phyloP scores from a whole-genome alignment of 2,329 filamentous ascomycete species.

The Pyrenochaeta sp. region DNA sequence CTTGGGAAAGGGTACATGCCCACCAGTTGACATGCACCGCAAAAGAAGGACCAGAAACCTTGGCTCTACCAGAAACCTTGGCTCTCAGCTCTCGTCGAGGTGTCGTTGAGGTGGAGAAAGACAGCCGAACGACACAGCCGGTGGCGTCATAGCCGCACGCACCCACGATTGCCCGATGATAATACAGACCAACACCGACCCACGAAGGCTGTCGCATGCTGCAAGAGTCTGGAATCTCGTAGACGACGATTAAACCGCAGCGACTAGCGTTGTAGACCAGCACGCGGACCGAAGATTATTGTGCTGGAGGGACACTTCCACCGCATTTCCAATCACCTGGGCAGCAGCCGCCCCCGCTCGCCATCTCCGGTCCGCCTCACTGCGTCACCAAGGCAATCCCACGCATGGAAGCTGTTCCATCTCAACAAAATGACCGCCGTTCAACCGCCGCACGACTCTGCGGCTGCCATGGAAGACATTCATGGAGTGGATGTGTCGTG shows the following conservation, averaged over 20 bases:
- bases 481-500: slow-evolving; percentile 88
- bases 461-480: slow-evolving; percentile 73
- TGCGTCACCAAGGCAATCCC: slow-evolving; percentile 14
- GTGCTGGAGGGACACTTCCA: slow-evolving; percentile 4
- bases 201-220: no score
- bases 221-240: no score
- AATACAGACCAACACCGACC: no score
- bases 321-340: slow-evolving; percentile 33
- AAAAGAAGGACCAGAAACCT: no score
- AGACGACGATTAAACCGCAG: no score
- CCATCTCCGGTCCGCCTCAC: slow-evolving; percentile 24
- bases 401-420: slow-evolving; percentile 36
- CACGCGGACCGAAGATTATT: slow-evolving; percentile 10
- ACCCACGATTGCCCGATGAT: no score
- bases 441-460: slow-evolving; percentile 24
- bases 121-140: slow-evolving; percentile 27
- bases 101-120: slow-evolving; percentile 9
- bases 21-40: not conserved
- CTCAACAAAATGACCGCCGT: slow-evolving; percentile 32
- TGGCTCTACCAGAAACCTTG: no score
- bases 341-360: slow-evolving; percentile 38
- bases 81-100: slow-evolving; percentile 6
- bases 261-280: no score
- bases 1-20: no score
- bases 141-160: slow-evolving; percentile 28